Evolutionary conservation across 208 protist species (phyloP), one percentile per base, ranked within the genome.

Genomic region (Acanthamoeba lenticulata): DNA sequence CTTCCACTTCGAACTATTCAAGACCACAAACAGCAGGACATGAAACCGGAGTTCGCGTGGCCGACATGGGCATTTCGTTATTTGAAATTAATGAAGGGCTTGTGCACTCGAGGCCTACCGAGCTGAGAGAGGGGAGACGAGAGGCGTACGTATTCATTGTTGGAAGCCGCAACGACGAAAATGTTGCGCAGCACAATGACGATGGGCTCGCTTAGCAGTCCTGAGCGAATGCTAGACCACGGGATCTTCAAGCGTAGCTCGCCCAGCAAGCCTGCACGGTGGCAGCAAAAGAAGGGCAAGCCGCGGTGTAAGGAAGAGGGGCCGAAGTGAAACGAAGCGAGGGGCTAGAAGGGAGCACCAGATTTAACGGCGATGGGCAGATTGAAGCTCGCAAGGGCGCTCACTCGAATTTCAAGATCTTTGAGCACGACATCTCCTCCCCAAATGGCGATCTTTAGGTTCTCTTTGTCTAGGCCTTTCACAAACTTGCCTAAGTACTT

Each of bases 401-500:
- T 83, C 32, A 65, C 65, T 55, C 44, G 29, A 29, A 93, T 45
- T n/a, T 93, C 42, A 21, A 93, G 69, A 32, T 93, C 49, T 13
- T 93, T 83, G 21, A 93, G 69, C 65, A 93, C 90, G 62, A 93
- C 90, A 36, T 93, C 90, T 38, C 90, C 90, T 17, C 65, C 65
- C 90, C 90, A 93, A 17, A 93, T 55, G 19, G 65, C 90, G 45
- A 93, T 77, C 24, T 52, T 52, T 21, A 93, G 67, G 45, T 93
- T 93, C 69, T 93, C 65, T 21, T 52, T 77, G 65, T 93, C 67
- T 0, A 93, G 44, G 65, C 65, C 65, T 7, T 55, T 83, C 65
- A 93, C 90, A 34, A 83, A 93, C 65, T 83, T 77, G 65, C 65
- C 65, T 40, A 93, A 65, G 45, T 93, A 93, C 67, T 77, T 93